Evolutionary conservation across 331 rosid species (phyloP).

Genomic region (Rosa hybrid): DNA sequence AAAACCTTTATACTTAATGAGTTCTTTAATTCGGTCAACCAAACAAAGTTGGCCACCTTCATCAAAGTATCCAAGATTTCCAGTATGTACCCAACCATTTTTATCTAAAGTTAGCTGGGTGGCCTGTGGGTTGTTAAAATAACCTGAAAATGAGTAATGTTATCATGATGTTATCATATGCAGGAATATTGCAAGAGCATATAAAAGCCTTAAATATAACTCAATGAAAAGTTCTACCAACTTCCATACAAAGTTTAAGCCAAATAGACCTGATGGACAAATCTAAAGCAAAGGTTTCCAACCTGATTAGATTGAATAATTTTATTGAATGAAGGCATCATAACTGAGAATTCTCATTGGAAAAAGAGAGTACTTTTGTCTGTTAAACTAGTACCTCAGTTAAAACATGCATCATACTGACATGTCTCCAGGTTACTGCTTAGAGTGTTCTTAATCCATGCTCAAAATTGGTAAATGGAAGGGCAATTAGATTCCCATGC

Average conservation of each 20-base stretch:
- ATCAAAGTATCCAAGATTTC: slow-evolving; percentile 89
- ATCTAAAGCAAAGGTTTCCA: neutral
- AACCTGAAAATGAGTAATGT: slow-evolving; percentile 53
- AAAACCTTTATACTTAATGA: slow-evolving; percentile 82
- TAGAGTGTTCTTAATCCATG: too few species aligned
- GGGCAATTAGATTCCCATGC: too few species aligned
- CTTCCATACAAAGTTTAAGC: too few species aligned
- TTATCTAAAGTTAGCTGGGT: slow-evolving; percentile 34
- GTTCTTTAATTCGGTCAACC: slow-evolving; percentile 87
- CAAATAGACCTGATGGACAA: neutral
- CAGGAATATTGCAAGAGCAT: neutral
- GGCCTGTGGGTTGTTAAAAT: slow-evolving; percentile 35
- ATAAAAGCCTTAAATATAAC: too few species aligned
- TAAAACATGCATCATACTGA: too few species aligned
- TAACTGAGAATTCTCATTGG: too few species aligned
- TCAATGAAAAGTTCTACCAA: too few species aligned
- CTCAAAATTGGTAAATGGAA: too few species aligned
- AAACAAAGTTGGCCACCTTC: slow-evolving; percentile 68
- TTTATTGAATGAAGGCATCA: too few species aligned
- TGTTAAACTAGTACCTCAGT: too few species aligned
- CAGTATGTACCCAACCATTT: slow-evolving; percentile 83
- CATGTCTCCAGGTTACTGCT: too few species aligned
- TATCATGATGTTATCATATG: slow-evolving; percentile 4
- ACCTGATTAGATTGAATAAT: neutral
- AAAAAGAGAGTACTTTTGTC: too few species aligned